phyloP scores from a whole-genome alignment of 2,329 filamentous ascomycete genomes.

The Ascochyta koolunga region DNA sequence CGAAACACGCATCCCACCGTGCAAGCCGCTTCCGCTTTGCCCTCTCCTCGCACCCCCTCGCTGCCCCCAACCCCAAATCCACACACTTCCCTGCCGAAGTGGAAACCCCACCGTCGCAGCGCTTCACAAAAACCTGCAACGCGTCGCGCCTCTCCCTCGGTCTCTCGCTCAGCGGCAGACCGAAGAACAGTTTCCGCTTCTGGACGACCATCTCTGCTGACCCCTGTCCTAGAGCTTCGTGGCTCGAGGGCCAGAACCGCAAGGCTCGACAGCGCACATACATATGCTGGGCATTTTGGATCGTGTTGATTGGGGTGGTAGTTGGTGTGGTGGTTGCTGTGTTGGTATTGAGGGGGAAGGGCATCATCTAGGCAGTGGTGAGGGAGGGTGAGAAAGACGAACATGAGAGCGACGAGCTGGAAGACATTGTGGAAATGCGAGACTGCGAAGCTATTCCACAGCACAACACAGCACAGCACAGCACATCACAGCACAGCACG shows the following conservation, averaged over 20 bases:
- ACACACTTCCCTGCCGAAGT: no score
- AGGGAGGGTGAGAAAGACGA: no score
- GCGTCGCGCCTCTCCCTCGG: conserved; percentile 28
- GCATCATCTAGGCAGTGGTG: conserved; percentile 30
- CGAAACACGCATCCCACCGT: background rate
- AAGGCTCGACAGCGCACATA: conserved; percentile 56
- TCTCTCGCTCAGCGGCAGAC: conserved; percentile 32
- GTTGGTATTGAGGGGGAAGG: conserved; percentile 49
- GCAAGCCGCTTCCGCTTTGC: conserved; percentile 13
- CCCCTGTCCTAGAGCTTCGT: conserved; percentile 35
- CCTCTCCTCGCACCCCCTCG: conserved; percentile 6
- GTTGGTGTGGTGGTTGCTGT: conserved; percentile 54
- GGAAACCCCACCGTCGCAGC: no score
- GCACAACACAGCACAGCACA: no score
- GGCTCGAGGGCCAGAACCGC: conserved; percentile 58
- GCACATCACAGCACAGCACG: no score
- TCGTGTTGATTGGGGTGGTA: conserved; percentile 52
- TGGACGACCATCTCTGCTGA: conserved; percentile 39
- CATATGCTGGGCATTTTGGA: conserved; percentile 58
- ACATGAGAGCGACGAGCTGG: no score
- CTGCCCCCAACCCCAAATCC: conserved; percentile 1
- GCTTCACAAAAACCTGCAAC: conserved; percentile 22
- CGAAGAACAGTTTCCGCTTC: conserved; percentile 37
- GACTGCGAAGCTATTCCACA: no score
- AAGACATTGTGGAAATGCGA: no score